Evolutionary conservation across 1,139 yeast genomes (phyloP).

Genomic region (Zygoascus sp.): DNA sequence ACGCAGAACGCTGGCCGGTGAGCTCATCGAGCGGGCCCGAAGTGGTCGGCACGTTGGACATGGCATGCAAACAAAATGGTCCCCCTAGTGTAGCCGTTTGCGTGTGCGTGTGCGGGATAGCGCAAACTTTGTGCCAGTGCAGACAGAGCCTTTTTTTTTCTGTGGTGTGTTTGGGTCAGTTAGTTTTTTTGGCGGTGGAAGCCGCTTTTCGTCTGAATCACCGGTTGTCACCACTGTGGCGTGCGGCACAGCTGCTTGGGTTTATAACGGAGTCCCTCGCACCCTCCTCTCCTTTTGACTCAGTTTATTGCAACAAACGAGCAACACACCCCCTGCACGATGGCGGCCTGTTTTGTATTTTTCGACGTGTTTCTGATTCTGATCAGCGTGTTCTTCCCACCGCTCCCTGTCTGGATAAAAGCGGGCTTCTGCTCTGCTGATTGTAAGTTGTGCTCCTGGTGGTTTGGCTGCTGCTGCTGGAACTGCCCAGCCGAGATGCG

Average conservation of each 20-base stretch:
- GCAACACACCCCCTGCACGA: not conserved
- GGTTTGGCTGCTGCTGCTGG: not conserved
- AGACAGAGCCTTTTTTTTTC: no score
- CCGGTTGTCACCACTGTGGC: not conserved
- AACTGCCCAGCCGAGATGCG: no score
- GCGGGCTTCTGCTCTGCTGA: slow-evolving; percentile 70
- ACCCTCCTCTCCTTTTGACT: not conserved
- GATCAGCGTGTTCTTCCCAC: slow-evolving; percentile 77
- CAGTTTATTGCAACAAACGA: not conserved
- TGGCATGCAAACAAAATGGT: no score
- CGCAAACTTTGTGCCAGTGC: no score
- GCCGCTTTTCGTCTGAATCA: not conserved
- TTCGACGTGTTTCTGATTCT: slow-evolving; percentile 72
- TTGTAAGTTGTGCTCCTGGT: slow-evolving; percentile 38
- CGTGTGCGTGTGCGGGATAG: no score
- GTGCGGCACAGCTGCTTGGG: not conserved
- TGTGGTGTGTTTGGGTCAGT: not conserved
- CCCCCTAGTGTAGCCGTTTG: no score
- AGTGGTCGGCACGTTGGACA: no score
- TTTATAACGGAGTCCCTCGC: no score
- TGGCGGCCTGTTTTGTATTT: slow-evolving; percentile 22
- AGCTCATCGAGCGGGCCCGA: slow-evolving; percentile 35
- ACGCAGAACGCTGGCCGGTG: slow-evolving; percentile 43
- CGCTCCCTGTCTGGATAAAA: slow-evolving; percentile 74
- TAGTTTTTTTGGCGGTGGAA: no score